Evolutionary conservation across 2,329 filamentous ascomycete genomes (phyloP), one percentile per base, ranked within the genome.

Genomic region (Paraphoma chrysanthemicola): DNA sequence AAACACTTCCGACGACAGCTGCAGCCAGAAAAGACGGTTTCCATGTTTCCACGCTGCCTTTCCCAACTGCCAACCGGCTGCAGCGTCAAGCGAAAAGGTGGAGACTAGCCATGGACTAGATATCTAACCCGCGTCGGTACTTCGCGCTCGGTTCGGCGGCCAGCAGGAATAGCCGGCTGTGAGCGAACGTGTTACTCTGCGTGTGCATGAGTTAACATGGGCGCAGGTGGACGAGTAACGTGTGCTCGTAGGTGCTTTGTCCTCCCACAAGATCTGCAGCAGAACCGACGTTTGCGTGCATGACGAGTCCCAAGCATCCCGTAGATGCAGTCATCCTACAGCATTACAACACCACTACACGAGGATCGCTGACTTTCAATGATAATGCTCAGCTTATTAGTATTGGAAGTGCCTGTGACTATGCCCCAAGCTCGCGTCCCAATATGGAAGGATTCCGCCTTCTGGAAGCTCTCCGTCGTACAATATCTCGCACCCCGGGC

Each of bases 401-500:
- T 36, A 14, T 7, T 36, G 33, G 2, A 14, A 10, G 14, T 36
- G 33, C 33, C 14, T 36, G 3, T 36, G 23, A 29, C 46, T 29
- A 17, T 16, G 31, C 39, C n/a, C 6, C 23, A 16, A 29, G 48
- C 43, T 41, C 39, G 36, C 33, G 45, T 58, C 47, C 45, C 55
- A 62, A 60, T 67, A 56, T 67, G 48, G 47, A 43, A 42, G 16
- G 31, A 56, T 52, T 66, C 60, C 62, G 57, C 50, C 55, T 64
- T 68, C 60, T 66, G 64, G 60, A 64, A 66, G 47, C 43, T 54
- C 54, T 48, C 59, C 51, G 60, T 55, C 23, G 41, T 52, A 56
- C 63, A 66, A 69, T 66, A 63, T 65, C 51, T 36, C 46, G n/a
- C 51, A 55, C 66, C 68, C 68, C 63, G 63, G 65, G 57, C 59